Conservation (phyloP, 2,329 filamentous ascomycete genomes). For the Fusarium subglutinans region DNA sequence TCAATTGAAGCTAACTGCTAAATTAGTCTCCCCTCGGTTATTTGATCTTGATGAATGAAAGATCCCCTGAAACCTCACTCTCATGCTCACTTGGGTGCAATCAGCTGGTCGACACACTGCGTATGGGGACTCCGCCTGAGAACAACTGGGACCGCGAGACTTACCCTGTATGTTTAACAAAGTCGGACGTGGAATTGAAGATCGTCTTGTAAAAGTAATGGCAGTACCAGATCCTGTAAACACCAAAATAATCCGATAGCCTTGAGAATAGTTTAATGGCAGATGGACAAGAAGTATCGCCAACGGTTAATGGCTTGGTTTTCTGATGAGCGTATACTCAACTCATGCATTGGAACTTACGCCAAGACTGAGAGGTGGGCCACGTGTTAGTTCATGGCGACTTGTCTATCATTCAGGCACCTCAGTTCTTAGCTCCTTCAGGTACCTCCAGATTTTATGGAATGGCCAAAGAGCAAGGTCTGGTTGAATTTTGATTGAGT, state of each 20-base stretch:
- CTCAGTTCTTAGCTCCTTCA: fast-evolving
- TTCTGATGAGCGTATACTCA: fast-evolving
- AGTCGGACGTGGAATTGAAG: neutral
- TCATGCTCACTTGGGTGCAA: neutral
- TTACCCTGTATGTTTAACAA: neutral
- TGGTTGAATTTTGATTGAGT: fast-evolving
- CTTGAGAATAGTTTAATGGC: fast-evolving
- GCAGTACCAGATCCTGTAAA: no score
- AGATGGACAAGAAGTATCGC: neutral
- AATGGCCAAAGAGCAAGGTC: fast-evolving
- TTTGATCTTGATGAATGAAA: neutral
- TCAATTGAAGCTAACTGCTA: fast-evolving
- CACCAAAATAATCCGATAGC: fast-evolving
- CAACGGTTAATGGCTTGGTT: neutral
- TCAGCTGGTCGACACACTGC: neutral
- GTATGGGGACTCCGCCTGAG: neutral
- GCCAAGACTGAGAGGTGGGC: no score
- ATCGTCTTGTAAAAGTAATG: fast-evolving
- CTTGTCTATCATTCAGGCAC: fast-evolving
- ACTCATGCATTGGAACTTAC: fast-evolving
- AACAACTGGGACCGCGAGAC: neutral
- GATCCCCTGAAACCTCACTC: fast-evolving
- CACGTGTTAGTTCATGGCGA: fast-evolving
- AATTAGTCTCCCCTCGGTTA: neutral
- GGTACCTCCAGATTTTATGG: no score